Evolutionary conservation across 2,329 filamentous ascomycete genomes (phyloP).

Genomic region (Arthrobotrys iridis): DNA sequence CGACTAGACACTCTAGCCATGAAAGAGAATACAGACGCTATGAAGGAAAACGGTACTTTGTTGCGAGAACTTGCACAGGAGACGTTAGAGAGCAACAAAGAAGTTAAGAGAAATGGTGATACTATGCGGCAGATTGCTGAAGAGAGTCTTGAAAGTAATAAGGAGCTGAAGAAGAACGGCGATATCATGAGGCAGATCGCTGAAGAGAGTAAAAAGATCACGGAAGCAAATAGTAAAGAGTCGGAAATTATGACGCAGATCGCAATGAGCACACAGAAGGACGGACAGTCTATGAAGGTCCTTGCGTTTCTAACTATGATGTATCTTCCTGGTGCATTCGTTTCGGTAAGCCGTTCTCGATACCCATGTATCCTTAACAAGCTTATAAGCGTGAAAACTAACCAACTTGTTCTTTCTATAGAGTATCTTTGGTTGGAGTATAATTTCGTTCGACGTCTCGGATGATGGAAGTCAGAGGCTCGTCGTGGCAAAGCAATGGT

Average conservation of each 20-base stretch:
- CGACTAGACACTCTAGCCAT: no score
- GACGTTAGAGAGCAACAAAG: neutral
- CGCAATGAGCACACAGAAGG: neutral
- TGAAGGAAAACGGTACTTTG: neutral
- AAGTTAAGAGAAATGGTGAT: neutral
- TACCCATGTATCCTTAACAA: neutral
- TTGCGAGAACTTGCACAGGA: neutral
- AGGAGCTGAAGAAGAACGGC: neutral
- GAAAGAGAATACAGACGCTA: neutral
- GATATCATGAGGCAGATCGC: no score
- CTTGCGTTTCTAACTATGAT: neutral
- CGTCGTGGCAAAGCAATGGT: neutral
- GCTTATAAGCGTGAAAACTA: neutral
- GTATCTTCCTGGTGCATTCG: neutral
- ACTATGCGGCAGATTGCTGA: neutral
- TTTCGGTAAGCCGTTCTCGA: neutral
- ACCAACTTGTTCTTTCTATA: neutral
- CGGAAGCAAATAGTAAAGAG: neutral
- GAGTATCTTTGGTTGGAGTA: neutral
- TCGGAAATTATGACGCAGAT: neutral
- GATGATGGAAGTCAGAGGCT: neutral
- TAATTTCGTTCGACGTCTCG: neutral
- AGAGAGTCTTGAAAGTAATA: no score
- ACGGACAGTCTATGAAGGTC: neutral
- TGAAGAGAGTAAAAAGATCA: neutral